Evolutionary conservation across 2,329 filamentous ascomycete species (phyloP), one percentile per base, ranked within the genome.

Genomic region (Colletotrichum phormii): DNA sequence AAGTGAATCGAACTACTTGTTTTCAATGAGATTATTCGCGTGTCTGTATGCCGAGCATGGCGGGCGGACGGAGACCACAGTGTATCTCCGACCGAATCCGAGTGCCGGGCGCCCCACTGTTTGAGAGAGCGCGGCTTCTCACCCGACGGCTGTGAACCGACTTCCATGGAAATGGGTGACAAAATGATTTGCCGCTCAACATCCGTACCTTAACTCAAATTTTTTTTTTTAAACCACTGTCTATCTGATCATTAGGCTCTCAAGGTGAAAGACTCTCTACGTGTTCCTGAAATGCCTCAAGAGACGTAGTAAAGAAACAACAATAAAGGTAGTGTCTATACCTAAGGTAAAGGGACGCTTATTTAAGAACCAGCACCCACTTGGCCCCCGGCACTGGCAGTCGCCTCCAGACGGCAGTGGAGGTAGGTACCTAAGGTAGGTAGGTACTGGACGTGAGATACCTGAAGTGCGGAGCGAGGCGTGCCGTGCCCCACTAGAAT

Each of bases 1-100:
- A 12, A 33, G 42, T 49, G 42, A 49, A 49, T 22, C 42, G 18
- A 22, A 5, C 1, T 3, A 1, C 8, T 11, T 22, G 12, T 4
- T 22, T 11, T 18, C 2, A 35, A 42, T 59, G 54, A 42, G 61
- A 33, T 31, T 58, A 67, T 62, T 6, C 4, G 18, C n/a, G 5
- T 31, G 49, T 63, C 62, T 51, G 18, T 42, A 53, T 24, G 64
- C 42, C 42, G 42, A 49, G 42, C 18, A 33, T 64, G 5, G 5
- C 53, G 67, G 49, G 11, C 12, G 55, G 55, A 37, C 54, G 62
- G 35, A 49, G 3, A 11, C 18, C 69, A 64, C 64, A 69, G 69
- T 64, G 65, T 72, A 59, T 72, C 26, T 72, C 53, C 65, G 69
- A 72, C 58, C 65, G 69, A 72, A 35, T 42, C 69, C 64, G 68